Evolutionary conservation across 2,329 filamentous ascomycete genomes (phyloP).

Genomic region (Sclerotinia borealis): DNA sequence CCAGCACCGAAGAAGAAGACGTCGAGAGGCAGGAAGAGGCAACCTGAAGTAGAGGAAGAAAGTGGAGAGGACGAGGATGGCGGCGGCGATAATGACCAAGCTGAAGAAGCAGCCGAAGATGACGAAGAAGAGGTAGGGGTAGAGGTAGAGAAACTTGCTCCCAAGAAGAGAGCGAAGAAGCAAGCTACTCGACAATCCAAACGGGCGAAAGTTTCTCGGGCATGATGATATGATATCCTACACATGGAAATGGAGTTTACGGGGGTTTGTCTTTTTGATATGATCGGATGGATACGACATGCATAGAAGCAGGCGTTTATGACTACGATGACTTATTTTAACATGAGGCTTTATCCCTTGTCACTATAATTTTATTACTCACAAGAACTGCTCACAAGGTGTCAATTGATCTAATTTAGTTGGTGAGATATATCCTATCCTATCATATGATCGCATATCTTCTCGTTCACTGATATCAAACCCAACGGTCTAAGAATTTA

Average conservation of each 20-base stretch:
- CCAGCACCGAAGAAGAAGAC: background rate
- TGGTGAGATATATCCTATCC: background rate
- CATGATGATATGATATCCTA: background rate
- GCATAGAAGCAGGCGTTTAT: constrained; percentile 2
- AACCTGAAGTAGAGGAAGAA: background rate
- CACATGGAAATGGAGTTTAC: background rate
- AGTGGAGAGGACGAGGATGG: background rate
- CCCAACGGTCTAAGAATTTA: background rate
- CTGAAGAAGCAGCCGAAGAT: constrained; percentile 1
- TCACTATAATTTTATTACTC: background rate
- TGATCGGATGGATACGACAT: background rate
- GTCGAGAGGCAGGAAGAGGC: background rate
- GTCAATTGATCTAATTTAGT: background rate
- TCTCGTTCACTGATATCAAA: background rate
- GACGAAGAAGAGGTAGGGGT: constrained; percentile 1
- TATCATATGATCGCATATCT: background rate
- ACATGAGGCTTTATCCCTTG: background rate
- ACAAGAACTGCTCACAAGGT: background rate
- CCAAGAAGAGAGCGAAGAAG: background rate
- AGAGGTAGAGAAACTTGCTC: background rate
- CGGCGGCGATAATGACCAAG: background rate
- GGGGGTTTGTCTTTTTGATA: background rate
- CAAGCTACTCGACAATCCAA: constrained; percentile 1
- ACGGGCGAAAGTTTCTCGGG: background rate
- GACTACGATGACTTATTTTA: background rate